Evolutionary conservation across 2,329 filamentous ascomycete species (phyloP).

Genomic region (Sporothrix protearum): DNA sequence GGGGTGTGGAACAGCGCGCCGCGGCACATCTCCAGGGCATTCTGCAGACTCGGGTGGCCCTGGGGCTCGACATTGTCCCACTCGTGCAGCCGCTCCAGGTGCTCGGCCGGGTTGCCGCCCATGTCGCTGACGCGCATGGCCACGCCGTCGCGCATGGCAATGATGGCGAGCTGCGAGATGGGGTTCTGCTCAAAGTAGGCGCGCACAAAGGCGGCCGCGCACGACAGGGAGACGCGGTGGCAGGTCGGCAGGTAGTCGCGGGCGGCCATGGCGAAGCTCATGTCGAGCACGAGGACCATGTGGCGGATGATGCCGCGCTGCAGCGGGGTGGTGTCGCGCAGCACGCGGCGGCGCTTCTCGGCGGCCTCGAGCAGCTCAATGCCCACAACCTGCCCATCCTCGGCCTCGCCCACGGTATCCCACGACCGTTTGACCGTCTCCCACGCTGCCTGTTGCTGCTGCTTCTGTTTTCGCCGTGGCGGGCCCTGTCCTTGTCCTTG

Average conservation of each 20-base stretch:
- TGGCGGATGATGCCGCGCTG: slow-evolving; percentile 98
- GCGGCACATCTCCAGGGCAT: slow-evolving; percentile 91
- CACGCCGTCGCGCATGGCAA: slow-evolving; percentile 90
- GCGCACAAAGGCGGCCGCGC: slow-evolving; percentile 80
- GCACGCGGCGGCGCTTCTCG: slow-evolving; percentile 72
- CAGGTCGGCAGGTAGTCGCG: slow-evolving; percentile 90
- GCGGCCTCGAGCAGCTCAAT: slow-evolving; percentile 75
- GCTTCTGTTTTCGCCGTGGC: slow-evolving; percentile 30
- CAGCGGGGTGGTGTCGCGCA: slow-evolving; percentile 90
- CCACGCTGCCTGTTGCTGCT: slow-evolving; percentile 52
- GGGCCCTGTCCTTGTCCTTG: slow-evolving; percentile 12
- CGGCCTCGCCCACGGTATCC: slow-evolving; percentile 74
- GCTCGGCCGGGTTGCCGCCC: slow-evolving; percentile 85
- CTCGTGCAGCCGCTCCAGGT: slow-evolving; percentile 70
- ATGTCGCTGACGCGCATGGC: slow-evolving; percentile 83
- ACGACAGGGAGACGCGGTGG: slow-evolving; percentile 76
- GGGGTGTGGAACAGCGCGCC: slow-evolving; percentile 91
- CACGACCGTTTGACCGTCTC: slow-evolving; percentile 64
- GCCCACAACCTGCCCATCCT: slow-evolving; percentile 74
- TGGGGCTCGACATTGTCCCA: slow-evolving; percentile 65
- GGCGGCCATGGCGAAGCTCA: slow-evolving; percentile 89
- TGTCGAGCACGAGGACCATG: slow-evolving; percentile 82
- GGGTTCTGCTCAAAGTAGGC: slow-evolving; percentile 99
- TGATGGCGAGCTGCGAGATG: slow-evolving; percentile 87
- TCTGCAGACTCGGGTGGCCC: slow-evolving; percentile 80